Evolutionary conservation across 192 early-diverging fungal genomes (phyloP), one percentile per base, ranked within the genome.

Genomic region (Coemansia sp.): DNA sequence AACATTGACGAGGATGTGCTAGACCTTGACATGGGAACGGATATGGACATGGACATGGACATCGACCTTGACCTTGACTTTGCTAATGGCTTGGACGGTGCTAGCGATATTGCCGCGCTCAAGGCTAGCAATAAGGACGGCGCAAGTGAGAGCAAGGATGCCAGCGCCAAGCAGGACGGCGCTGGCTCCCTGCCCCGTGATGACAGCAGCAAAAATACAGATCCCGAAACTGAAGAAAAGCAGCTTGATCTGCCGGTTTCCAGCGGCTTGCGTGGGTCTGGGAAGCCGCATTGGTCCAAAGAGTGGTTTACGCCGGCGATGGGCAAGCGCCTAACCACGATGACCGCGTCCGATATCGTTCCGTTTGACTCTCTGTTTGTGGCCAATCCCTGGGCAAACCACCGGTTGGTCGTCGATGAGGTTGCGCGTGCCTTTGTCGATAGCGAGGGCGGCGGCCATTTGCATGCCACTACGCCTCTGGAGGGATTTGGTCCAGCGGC

Each of bases 281-380:
- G 68, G 11, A 52, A 55, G 29, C 50, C 51, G 36, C 67, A 79
- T 36, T 81, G 78, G 78, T 59, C 72, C 11, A 65, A 42, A 28
- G 73, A 71, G 34, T 81, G 78, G 78, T 68, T 81, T 50, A 69
- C 78, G 1, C 47, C 69, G 16, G 65, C 65, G 30, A 81, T 81
- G 78, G 42, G 28, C 22, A 58, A 55, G 36, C 68, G 72, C 4
- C 59, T 81, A 46, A 60, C 69, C 35, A 58, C 35, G 8, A 68
- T 81, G 46, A 72, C 68, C 1, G 78, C 73, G 13, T 61, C 67
- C 2, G 78, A 81, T 45, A 60, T 81, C 32, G 54, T 63, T 18
- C 78, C 78, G 4, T 75, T 54, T 47, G 78, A 81, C 60, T 81
- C 78, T 11, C 60, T 81, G 32, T 81, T 75, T 54, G 28, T 81